A percentile compares a stretch with the other conserved stretches of the same genome.
Evolutionary conservation across 2,329 filamentous ascomycete genomes (phyloP).

Genomic region (Penicillium olsonii): DNA sequence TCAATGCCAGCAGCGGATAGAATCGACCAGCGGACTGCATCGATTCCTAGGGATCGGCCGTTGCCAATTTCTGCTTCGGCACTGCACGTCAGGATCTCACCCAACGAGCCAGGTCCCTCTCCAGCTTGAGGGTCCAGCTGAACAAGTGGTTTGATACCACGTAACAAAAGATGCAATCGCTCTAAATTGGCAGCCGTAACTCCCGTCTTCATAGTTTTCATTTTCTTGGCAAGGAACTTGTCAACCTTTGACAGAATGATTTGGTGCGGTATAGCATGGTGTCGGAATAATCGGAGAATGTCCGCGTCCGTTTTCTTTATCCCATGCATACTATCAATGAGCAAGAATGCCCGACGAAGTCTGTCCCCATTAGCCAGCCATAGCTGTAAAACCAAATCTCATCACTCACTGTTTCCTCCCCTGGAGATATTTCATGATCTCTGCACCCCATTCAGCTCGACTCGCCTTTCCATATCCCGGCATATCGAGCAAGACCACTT

Average conservation of each 20-base stretch:
- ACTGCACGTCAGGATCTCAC: slow-evolving; percentile 63
- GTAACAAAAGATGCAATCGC: slow-evolving; percentile 42
- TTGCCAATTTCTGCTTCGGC: slow-evolving; percentile 50
- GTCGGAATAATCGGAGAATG: slow-evolving; percentile 58
- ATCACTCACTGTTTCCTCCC: slow-evolving; percentile 59
- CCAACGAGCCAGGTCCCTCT: slow-evolving; percentile 48
- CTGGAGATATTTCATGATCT: slow-evolving; percentile 69
- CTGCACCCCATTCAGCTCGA: slow-evolving; percentile 62
- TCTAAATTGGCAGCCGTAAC: slow-evolving; percentile 30
- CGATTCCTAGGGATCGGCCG: slow-evolving; percentile 58
- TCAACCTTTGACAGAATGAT: slow-evolving; percentile 69
- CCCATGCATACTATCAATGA: slow-evolving; percentile 65
- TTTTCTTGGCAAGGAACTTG: slow-evolving; percentile 48
- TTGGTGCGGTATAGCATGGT: slow-evolving; percentile 63
- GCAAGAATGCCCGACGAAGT: slow-evolving; percentile 63
- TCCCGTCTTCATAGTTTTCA: slow-evolving; percentile 32
- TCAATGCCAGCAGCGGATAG: slow-evolving; percentile 63
- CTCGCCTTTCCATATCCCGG: slow-evolving; percentile 69
- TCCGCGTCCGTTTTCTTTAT: slow-evolving; percentile 62
- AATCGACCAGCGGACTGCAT: slow-evolving; percentile 65
- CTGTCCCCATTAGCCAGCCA: slow-evolving; percentile 26
- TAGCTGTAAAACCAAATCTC: not conserved
- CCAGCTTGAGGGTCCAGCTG: slow-evolving; percentile 45
- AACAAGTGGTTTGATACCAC: slow-evolving; percentile 42
- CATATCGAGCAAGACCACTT: slow-evolving; percentile 67